A percentile compares a stretch with the other conserved stretches of the same genome.
Evolutionary conservation across 257 asterid species (phyloP).

Genomic region (Lycium barbarum): DNA sequence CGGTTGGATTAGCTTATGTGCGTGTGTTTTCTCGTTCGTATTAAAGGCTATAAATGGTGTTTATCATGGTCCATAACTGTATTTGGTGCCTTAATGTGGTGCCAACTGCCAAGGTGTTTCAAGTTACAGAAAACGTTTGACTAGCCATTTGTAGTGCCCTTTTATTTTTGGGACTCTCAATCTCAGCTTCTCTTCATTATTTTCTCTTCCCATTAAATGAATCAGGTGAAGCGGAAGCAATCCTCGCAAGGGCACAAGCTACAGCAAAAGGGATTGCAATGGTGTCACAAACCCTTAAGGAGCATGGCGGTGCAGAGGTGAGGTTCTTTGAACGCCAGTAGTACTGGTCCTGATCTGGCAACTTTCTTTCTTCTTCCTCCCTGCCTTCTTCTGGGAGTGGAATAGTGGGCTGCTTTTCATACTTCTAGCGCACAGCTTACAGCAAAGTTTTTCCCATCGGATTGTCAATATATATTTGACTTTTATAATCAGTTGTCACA

Average conservation of each 20-base stretch:
- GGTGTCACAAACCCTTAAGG: conserved; percentile 74
- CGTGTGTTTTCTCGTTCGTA: neutral
- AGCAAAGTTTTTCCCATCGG: neutral
- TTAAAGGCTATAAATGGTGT: conserved; percentile 4
- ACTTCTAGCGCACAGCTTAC: neutral
- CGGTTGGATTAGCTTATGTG: neutral
- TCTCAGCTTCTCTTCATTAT: neutral
- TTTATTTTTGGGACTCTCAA: conserved; percentile 7
- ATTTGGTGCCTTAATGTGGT: neutral
- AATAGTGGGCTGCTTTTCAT: neutral
- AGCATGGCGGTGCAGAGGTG: conserved; percentile 80
- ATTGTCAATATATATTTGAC: neutral
- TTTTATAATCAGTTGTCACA: neutral
- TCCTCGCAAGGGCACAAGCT: conserved; percentile 81
- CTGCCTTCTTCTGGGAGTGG: neutral
- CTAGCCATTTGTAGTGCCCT: neutral
- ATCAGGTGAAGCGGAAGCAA: conserved; percentile 97
- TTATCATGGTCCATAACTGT: neutral
- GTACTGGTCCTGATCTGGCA: neutral
- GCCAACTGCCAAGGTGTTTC: neutral
- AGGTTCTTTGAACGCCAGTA: conserved; percentile 30
- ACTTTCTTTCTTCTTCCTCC: neutral
- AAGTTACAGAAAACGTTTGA: conserved; percentile 1
- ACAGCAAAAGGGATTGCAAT: conserved; percentile 76
- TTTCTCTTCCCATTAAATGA: conserved; percentile 5